Evolutionary conservation across 768 basidiomycete species (phyloP).

Genomic region (Suillus discolor): DNA sequence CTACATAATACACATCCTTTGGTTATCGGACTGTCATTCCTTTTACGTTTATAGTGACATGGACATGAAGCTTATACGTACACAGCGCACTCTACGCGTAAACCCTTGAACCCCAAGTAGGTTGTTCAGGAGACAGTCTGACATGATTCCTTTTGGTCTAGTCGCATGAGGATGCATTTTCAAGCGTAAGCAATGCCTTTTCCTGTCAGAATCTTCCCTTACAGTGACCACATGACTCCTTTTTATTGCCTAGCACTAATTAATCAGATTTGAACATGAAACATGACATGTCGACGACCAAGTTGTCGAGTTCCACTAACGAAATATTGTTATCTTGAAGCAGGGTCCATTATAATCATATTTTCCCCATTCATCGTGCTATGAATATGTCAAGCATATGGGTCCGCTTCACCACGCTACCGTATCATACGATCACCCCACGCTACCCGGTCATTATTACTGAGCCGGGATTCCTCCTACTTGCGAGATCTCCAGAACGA

Average conservation of each 20-base stretch:
- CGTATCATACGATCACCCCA: neutral
- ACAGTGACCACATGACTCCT: neutral
- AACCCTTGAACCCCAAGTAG: neutral
- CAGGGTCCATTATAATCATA: neutral
- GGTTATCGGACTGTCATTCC: neutral
- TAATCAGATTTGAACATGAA: too few relatives aligned
- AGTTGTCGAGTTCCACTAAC: neutral
- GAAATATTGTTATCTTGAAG: neutral
- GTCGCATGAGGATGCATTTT: neutral
- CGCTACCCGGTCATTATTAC: neutral
- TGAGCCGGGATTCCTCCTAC: neutral
- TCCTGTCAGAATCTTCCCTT: constrained; percentile 4
- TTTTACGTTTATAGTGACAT: neutral
- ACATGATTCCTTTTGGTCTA: neutral
- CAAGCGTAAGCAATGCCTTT: neutral
- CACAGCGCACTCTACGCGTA: neutral
- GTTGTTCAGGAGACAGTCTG: neutral
- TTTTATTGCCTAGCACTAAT: neutral
- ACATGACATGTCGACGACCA: neutral
- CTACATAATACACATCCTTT: neutral
- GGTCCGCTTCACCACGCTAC: neutral
- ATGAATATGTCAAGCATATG: too few relatives aligned
- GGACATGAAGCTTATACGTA: neutral
- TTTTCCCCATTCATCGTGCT: neutral
- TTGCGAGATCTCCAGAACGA: too few relatives aligned